A percentile compares a stretch with the other conserved stretches of the same genome.
Evolutionary conservation across 1,284 basidiomycete species (phyloP).

Genomic region (Wolfiporia cocos): DNA sequence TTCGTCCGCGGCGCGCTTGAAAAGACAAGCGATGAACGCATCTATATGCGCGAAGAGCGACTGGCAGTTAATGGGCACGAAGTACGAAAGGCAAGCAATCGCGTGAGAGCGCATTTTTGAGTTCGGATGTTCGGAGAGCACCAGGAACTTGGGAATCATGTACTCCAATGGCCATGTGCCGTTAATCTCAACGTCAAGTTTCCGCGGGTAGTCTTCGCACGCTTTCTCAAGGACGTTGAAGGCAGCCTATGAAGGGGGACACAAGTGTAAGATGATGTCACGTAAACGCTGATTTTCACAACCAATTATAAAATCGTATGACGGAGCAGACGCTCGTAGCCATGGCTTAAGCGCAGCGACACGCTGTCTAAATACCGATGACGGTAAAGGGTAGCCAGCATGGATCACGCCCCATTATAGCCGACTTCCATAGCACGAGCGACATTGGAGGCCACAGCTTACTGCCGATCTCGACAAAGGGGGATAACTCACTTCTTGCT

Average conservation of each 20-base stretch:
- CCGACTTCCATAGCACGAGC: neutral
- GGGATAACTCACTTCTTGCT: constrained; percentile 79
- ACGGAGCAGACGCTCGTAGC: too few relatives aligned
- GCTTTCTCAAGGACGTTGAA: constrained; percentile 95
- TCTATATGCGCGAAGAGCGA: constrained; percentile 91
- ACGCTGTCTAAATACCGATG: too few relatives aligned
- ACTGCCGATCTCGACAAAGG: neutral
- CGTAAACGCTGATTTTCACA: too few relatives aligned
- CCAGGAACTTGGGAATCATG: constrained; percentile 93
- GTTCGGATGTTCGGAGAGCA: constrained; percentile 77
- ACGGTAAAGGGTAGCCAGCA: too few relatives aligned
- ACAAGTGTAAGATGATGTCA: constrained; percentile 1
- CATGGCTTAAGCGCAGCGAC: too few relatives aligned
- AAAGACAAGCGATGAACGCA: constrained; percentile 87
- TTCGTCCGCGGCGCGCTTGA: constrained; percentile 92
- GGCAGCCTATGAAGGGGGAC: constrained; percentile 60
- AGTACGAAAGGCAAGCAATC: constrained; percentile 91
- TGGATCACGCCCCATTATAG: too few relatives aligned
- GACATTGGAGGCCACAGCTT: neutral
- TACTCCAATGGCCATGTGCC: constrained; percentile 86
- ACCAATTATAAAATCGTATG: too few relatives aligned
- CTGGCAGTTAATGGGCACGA: constrained; percentile 80
- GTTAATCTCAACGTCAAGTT: constrained; percentile 89
- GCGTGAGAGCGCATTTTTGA: constrained; percentile 91
- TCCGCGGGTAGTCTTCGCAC: constrained; percentile 94